Conservation (phyloP, 345 rosid species). For the Combretum micranthum region DNA sequence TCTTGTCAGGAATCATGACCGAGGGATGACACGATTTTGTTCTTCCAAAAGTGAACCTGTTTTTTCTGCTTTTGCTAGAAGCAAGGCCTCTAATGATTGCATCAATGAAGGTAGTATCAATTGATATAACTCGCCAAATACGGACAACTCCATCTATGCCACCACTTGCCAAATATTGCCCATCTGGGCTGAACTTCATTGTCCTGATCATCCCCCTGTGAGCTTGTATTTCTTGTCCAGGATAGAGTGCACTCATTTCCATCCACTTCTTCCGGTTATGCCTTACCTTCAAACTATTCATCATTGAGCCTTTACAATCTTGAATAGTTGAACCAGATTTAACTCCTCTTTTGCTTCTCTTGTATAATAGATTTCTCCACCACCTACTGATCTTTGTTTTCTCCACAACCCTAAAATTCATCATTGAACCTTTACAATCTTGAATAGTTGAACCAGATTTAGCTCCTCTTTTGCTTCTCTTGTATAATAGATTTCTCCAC, state of each 20-base stretch:
- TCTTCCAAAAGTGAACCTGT: slow-evolving; percentile 10
- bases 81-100: slow-evolving; percentile 20
- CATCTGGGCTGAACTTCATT: slow-evolving; percentile 88
- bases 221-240: slow-evolving; percentile 61
- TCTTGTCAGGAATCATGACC: slow-evolving; percentile 53
- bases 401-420: too few relatives aligned
- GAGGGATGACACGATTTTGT: slow-evolving; percentile 26
- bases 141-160: slow-evolving; percentile 81
- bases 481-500: slow-evolving; percentile 26
- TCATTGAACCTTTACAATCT: too few relatives aligned
- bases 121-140: slow-evolving; percentile 54
- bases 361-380: too few relatives aligned
- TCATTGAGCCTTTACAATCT: slow-evolving; percentile 11
- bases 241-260: slow-evolving; percentile 62
- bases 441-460: too few relatives aligned
- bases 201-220: slow-evolving; percentile 65
- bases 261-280: slow-evolving; percentile 50
- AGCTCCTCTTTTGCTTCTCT: too few relatives aligned
- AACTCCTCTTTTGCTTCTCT: slow-evolving; percentile 9
- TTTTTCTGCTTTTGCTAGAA: slow-evolving; percentile 6
- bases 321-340: slow-evolving; percentile 5
- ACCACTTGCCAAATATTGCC: slow-evolving; percentile 68
- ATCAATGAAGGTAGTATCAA: slow-evolving; percentile 24
- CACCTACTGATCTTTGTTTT: too few relatives aligned
- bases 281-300: slow-evolving; percentile 47